These are phyloP conservation scores for Phytophthora vignae DNA, from an alignment of 352 stramenopile species.

Conservation along the genomic window DNA sequence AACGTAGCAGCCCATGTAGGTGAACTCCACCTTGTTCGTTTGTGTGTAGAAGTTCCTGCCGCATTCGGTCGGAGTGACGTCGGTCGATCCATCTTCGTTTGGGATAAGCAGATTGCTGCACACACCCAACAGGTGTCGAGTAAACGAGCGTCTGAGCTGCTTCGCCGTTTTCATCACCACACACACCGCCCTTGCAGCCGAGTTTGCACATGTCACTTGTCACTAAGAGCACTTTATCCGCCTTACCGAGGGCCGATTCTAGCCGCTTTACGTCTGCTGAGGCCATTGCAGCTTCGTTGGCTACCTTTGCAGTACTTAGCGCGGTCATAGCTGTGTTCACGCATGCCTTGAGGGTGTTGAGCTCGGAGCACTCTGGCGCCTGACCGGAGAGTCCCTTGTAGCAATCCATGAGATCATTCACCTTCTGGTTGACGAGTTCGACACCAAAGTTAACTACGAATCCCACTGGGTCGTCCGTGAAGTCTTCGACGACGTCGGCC, in stretches of 20 bases:
- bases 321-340: not conserved
- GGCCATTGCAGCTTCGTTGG: not conserved
- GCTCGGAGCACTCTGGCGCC: not conserved
- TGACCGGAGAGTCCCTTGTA: constrained; percentile 3
- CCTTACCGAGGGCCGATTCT: not conserved
- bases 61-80: constrained; percentile 2
- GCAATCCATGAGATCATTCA: constrained; percentile 1
- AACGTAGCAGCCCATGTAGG: constrained; percentile 9
- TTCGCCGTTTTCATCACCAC: not conserved
- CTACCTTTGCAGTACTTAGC: not conserved
- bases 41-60: not conserved
- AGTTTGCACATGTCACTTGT: constrained; percentile 1
- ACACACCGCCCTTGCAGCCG: constrained; percentile 1
- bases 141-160: not conserved
- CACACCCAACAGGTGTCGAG: not conserved
- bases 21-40: not conserved
- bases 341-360: constrained; percentile 4
- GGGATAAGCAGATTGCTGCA: not conserved
- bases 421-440: not conserved
- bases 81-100: constrained; percentile 2
- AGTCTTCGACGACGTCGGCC: not conserved
- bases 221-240: not conserved
- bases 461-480: constrained; percentile 5
- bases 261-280: not conserved
- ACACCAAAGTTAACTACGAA: not conserved